phyloP scores from a whole-genome alignment of 2,329 filamentous ascomycete species.

The Plenodomus lindquistii region DNA sequence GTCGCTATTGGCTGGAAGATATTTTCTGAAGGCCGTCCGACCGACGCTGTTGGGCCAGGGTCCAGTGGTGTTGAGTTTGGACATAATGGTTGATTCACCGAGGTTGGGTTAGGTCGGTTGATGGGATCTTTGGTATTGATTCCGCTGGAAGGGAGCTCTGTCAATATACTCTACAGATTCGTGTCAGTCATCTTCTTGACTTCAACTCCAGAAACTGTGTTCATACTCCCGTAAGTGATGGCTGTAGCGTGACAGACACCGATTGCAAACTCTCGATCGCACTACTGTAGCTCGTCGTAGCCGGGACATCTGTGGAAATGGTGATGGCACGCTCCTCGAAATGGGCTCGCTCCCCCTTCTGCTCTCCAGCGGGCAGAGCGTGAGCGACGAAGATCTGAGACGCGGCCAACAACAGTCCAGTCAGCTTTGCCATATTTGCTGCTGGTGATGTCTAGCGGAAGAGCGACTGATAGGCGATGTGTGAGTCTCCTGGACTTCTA shows the following conservation, averaged over 20 bases:
- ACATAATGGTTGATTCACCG: slow-evolving; percentile 24
- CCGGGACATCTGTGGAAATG: slow-evolving; percentile 19
- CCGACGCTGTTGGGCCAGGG: slow-evolving; percentile 29
- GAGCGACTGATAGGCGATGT: slow-evolving; percentile 6
- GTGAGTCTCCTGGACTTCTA: not conserved
- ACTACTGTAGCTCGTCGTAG: slow-evolving; percentile 39
- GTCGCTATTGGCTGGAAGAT: slow-evolving; percentile 50
- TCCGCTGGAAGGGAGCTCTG: slow-evolving; percentile 35
- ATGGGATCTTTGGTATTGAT: slow-evolving; percentile 31
- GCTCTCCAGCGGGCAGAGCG: slow-evolving; percentile 24
- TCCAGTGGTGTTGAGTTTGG: slow-evolving; percentile 34
- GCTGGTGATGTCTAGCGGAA: slow-evolving; percentile 2
- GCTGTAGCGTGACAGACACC: slow-evolving; percentile 24
- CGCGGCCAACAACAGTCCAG: slow-evolving; percentile 28
- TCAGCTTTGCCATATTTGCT: slow-evolving; percentile 31
- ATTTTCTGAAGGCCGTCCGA: slow-evolving; percentile 22
- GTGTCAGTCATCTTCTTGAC: not conserved
- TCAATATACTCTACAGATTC: slow-evolving; percentile 30
- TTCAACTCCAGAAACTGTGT: not conserved
- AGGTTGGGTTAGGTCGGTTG: slow-evolving; percentile 19
- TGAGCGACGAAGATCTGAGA: slow-evolving; percentile 27
- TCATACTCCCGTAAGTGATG: slow-evolving; percentile 36
- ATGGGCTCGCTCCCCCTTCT: slow-evolving; percentile 8
- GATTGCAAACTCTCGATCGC: slow-evolving; percentile 34
- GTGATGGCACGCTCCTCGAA: slow-evolving; percentile 30